Percentiles rank a stretch among this genome's conserved stretches.
Conservation (phyloP, 139 green algal species). For the Eudorina sp. region DNA sequence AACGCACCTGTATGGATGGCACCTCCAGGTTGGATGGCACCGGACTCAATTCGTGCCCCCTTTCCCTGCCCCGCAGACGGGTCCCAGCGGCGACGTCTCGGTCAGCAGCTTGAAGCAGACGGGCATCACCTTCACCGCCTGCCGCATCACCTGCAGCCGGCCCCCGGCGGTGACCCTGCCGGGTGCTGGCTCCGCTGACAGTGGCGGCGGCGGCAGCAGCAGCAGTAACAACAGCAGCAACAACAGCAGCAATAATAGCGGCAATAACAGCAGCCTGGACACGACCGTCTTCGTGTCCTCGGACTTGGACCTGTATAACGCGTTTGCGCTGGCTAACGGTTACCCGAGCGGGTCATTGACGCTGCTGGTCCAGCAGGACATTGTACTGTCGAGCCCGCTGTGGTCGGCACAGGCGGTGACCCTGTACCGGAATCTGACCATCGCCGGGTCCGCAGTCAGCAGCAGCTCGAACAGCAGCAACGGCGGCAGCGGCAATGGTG, state of each 20-base stretch:
- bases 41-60: not conserved
- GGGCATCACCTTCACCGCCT: not conserved
- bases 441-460: no score
- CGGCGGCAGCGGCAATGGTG: not conserved
- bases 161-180: not conserved
- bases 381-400: slow-evolving; percentile 8
- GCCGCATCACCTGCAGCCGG: slow-evolving; percentile 1
- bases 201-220: not conserved
- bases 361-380: not conserved
- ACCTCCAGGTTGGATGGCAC: not conserved
- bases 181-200: not conserved
- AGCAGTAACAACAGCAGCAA: not conserved
- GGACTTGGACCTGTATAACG: slow-evolving; percentile 40
- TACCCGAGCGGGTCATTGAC: not conserved
- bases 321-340: not conserved
- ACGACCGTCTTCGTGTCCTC: not conserved
- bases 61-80: no score
- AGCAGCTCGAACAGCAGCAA: not conserved
- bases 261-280: no score
- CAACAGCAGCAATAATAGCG: not conserved
- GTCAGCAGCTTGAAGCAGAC: not conserved
- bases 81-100: not conserved
- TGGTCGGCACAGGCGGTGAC: not conserved
- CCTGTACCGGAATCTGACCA: not conserved
- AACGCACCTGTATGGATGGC: not conserved